phyloP scores from a whole-genome alignment of 176 grass and related monocot species.

The Raddia distichophylla region DNA sequence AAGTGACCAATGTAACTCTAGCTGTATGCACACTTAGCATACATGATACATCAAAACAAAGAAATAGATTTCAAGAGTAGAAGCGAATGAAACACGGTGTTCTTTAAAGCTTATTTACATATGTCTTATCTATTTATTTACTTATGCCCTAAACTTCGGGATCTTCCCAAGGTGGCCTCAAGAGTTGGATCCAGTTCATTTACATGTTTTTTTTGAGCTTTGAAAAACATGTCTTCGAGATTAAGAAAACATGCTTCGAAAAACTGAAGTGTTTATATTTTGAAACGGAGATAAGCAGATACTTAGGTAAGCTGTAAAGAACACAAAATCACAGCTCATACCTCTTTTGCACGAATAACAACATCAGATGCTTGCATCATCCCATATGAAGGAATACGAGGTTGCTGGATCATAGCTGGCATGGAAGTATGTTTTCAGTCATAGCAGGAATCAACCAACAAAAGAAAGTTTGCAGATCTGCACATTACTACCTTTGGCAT shows the following conservation, averaged over 20 bases:
- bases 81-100: constrained; percentile 1
- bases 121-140: no score
- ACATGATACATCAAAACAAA: neutral
- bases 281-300: no score
- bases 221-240: no score
- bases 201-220: no score
- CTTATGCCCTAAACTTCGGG: no score
- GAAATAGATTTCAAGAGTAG: constrained; percentile 3
- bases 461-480: constrained; percentile 7
- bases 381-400: constrained; percentile 80
- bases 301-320: no score
- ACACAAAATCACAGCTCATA: constrained; percentile 31
- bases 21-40: constrained; percentile 13
- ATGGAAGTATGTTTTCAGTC: constrained; percentile 39
- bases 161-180: no score
- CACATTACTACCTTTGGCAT: constrained; percentile 67
- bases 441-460: constrained; percentile 37
- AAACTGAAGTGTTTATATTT: no score
- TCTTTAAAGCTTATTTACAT: no score
- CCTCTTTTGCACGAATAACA: constrained; percentile 89
- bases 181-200: no score
- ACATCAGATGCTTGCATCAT: constrained; percentile 90
- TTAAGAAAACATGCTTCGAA: no score
- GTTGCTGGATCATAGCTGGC: constrained; percentile 89
- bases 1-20: constrained; percentile 3